Evolutionary conservation across 2,329 filamentous ascomycete genomes (phyloP).

Genomic region (Aspergillus pseudoterreus): DNA sequence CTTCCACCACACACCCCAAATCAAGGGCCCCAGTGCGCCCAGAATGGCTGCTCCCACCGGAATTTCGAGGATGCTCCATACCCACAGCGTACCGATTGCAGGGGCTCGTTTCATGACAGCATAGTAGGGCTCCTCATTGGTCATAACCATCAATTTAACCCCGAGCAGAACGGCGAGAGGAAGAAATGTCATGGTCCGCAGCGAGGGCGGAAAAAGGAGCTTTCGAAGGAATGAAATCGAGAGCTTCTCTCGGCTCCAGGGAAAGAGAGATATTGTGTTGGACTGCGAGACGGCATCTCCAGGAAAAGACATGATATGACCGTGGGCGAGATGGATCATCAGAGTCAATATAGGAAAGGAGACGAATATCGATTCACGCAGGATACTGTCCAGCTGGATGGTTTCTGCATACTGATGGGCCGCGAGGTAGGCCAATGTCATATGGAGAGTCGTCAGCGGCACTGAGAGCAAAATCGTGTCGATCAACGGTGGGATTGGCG

Average conservation of each 20-base stretch:
- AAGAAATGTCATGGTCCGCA: constrained; percentile 32
- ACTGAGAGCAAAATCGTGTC: constrained; percentile 43
- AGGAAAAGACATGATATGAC: constrained; percentile 38
- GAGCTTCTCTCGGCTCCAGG: constrained; percentile 22
- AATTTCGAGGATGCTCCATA: constrained; percentile 89
- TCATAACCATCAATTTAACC: constrained; percentile 75
- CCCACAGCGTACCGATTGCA: constrained; percentile 84
- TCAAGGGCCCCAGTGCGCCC: constrained; percentile 50
- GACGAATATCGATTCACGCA: constrained; percentile 34
- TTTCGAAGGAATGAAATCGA: constrained; percentile 25
- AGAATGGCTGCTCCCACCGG: constrained; percentile 62
- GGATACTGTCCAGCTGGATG: constrained; percentile 27
- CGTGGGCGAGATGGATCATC: constrained; percentile 44
- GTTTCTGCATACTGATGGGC: constrained; percentile 46
- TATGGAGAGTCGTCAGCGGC: constrained; percentile 42
- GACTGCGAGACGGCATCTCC: constrained; percentile 3
- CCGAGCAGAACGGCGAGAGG: constrained; percentile 47
- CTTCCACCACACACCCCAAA: constrained; percentile 52
- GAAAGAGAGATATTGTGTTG: constrained; percentile 22
- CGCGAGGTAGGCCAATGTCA: constrained; percentile 44
- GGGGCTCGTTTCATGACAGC: constrained; percentile 89
- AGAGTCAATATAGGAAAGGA: constrained; percentile 43
- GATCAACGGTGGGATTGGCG: constrained; percentile 34
- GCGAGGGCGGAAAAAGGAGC: constrained; percentile 31
- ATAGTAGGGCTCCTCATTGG: constrained; percentile 76